Evolutionary conservation across 2,329 filamentous ascomycete genomes (phyloP).

Genomic region (Alternaria conjuncta): DNA sequence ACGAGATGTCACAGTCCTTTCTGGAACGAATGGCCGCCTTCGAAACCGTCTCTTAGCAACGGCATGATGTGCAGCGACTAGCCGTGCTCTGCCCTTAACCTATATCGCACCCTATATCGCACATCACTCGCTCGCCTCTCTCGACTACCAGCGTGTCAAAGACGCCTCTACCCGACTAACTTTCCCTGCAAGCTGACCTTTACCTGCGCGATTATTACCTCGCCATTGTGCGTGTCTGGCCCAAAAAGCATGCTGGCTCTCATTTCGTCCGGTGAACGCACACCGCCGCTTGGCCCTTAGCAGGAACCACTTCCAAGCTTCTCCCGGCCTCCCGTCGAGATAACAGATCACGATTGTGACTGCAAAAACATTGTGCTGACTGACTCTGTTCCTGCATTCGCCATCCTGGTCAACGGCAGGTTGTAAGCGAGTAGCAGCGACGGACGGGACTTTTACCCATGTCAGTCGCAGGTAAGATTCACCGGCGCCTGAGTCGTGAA

Average conservation of each 20-base stretch:
- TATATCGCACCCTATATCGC: not conserved
- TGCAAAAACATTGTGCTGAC: not conserved
- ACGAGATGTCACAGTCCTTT: constrained; percentile 18
- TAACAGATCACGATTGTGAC: not conserved
- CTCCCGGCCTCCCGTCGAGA: not conserved
- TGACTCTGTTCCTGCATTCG: constrained; percentile 10
- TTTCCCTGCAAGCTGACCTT: not conserved
- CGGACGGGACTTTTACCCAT: not conserved
- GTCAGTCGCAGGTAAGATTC: not conserved
- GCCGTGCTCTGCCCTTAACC: not conserved
- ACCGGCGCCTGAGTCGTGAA: not conserved
- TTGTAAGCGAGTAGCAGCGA: constrained; percentile 2
- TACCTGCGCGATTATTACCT: not conserved
- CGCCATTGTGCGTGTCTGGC: not conserved
- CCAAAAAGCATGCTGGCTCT: constrained; percentile 1
- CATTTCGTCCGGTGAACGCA: constrained; percentile 1
- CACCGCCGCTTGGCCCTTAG: constrained; percentile 6
- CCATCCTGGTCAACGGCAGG: not conserved
- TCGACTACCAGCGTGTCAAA: not conserved
- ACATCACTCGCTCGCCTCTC: not conserved
- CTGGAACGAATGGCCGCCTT: constrained; percentile 12
- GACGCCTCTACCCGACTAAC: not conserved
- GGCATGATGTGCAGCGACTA: constrained; percentile 12
- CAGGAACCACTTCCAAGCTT: not conserved
- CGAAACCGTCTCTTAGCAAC: not conserved